A percentile compares a stretch with the other conserved stretches of the same genome.
phyloP scores from a whole-genome alignment of 768 basidiomycete species.

The Mycena belliarum region DNA sequence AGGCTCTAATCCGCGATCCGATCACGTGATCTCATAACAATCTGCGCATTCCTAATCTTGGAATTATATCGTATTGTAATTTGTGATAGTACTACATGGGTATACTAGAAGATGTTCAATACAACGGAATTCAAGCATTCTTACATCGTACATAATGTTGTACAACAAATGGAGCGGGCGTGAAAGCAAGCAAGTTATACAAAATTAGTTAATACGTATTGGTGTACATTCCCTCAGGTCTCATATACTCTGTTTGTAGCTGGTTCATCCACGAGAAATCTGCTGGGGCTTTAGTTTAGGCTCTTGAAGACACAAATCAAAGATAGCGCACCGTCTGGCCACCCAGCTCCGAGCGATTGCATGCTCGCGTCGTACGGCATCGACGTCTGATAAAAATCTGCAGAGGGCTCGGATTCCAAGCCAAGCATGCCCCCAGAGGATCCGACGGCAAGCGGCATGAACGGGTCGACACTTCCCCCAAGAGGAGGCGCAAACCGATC shows the following conservation, averaged over 20 bases:
- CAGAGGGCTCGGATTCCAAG: constrained; percentile 20
- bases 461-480: constrained; percentile 41
- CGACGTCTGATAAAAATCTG: constrained; percentile 52
- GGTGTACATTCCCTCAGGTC: constrained; percentile 15
- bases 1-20: constrained; percentile 44
- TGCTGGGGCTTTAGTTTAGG: neutral
- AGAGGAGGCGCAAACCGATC: constrained; percentile 47
- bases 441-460: constrained; percentile 28
- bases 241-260: constrained; percentile 21
- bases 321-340: constrained; percentile 54
- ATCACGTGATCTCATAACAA: too few relatives aligned
- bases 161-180: neutral
- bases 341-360: constrained; percentile 52
- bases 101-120: neutral
- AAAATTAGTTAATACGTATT: constrained; percentile 4
- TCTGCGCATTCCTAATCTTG: too few relatives aligned
- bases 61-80: neutral
- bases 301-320: neutral
- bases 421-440: constrained; percentile 20
- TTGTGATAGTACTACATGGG: neutral
- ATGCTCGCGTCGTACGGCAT: constrained; percentile 63
- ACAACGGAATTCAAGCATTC: constrained; percentile 1
- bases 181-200: neutral
- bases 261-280: constrained; percentile 38
- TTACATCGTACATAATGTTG: neutral